phyloP scores from a whole-genome alignment of 192 early-diverging fungal genomes.

The Dispira simplex region DNA sequence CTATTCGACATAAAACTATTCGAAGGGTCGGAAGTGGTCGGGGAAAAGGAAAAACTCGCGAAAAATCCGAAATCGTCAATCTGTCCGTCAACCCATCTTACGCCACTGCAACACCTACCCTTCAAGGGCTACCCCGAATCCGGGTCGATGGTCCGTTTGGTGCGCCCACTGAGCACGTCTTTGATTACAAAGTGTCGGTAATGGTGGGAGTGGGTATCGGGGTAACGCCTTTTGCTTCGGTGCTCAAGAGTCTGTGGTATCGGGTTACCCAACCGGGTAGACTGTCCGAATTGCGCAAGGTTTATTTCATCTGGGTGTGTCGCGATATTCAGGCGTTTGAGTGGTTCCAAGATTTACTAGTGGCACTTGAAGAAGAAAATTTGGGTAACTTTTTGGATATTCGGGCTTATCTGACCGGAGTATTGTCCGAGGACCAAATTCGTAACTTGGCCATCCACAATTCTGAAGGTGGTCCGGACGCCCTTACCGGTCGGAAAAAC shows the following conservation, averaged over 20 bases:
- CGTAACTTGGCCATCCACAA: conserved; percentile 41
- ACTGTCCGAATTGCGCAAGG: conserved; percentile 22
- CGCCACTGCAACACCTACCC: not conserved
- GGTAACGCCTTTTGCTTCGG: conserved; percentile 57
- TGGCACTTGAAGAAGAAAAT: conserved; percentile 39
- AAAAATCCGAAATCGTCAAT: not conserved
- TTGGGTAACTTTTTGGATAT: conserved; percentile 41
- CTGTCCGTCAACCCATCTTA: not conserved
- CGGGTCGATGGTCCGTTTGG: conserved; percentile 69
- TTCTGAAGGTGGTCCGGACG: conserved; percentile 39
- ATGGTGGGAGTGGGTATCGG: conserved; percentile 60
- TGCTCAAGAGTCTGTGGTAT: conserved; percentile 50
- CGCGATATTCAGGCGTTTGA: conserved; percentile 45
- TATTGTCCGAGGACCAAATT: conserved; percentile 38
- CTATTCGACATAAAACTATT: not conserved
- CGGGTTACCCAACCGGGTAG: conserved; percentile 19
- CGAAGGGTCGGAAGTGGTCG: not conserved
- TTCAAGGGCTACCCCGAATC: conserved; percentile 31
- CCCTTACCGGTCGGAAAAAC: conserved; percentile 45
- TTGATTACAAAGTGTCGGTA: conserved; percentile 47
- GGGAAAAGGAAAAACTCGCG: not conserved
- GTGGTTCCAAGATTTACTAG: conserved; percentile 51
- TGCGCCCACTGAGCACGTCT: conserved; percentile 61
- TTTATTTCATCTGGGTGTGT: conserved; percentile 54
- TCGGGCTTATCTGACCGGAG: conserved; percentile 47